These are phyloP conservation scores for Discostella pseudostelligera DNA, from an alignment of 108 stramenopile species.

Conservation along the genomic window DNA sequence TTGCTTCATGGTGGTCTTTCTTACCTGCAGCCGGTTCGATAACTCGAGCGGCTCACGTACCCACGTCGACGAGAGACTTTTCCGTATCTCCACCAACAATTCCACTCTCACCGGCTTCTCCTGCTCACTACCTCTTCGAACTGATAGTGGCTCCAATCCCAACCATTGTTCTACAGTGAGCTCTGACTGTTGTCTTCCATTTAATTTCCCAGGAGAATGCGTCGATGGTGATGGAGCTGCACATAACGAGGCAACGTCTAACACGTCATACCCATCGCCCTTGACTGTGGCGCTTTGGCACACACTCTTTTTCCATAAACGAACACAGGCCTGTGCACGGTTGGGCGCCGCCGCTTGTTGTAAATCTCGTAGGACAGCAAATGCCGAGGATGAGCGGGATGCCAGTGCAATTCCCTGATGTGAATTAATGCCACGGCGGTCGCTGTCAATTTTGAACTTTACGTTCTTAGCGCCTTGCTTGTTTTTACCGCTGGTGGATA, in stretches of 20 bases:
- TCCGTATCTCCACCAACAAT: constrained; percentile 61
- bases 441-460: neutral
- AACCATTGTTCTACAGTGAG: constrained; percentile 62
- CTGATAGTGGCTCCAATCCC: constrained; percentile 21
- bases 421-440: neutral
- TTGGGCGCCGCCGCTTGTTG: constrained; percentile 54
- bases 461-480: neutral
- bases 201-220: neutral
- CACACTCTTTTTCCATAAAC: constrained; percentile 56
- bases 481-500: neutral
- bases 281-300: constrained; percentile 21
- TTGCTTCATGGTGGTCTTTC: neutral
- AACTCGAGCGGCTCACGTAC: constrained; percentile 57
- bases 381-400: constrained; percentile 39
- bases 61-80: constrained; percentile 50
- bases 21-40: constrained; percentile 56
- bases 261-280: constrained; percentile 70
- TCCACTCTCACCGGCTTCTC: constrained; percentile 23
- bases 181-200: constrained; percentile 9
- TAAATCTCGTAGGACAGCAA: constrained; percentile 50
- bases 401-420: constrained; percentile 62
- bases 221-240: constrained; percentile 5
- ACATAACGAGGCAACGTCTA: constrained; percentile 39
- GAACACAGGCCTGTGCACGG: constrained; percentile 54
- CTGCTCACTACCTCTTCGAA: neutral